Evolutionary conservation across 164 flowering plant genomes (phyloP).

Genomic region (Kalanchoe fedtschenkoi): DNA sequence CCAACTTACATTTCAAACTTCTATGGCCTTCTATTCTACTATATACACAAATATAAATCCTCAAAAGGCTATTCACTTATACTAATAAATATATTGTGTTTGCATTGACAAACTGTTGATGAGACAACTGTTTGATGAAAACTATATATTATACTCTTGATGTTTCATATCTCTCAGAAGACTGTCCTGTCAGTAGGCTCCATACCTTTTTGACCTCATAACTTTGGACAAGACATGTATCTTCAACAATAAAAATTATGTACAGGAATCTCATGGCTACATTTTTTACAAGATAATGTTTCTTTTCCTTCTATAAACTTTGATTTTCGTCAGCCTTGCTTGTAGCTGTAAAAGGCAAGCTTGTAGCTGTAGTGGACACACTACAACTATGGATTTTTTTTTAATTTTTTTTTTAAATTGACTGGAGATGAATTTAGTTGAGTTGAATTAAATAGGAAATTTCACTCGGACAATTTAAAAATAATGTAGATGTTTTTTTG

Average conservation of each 20-base stretch:
- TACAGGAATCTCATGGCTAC: not conserved
- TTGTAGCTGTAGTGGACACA: too few relatives aligned
- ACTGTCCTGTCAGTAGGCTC: not conserved
- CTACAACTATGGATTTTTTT: too few relatives aligned
- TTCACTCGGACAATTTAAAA: too few relatives aligned
- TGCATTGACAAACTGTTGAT: not conserved
- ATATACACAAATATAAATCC: not conserved
- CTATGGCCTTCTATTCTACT: not conserved
- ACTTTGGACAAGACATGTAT: not conserved
- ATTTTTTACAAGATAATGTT: not conserved
- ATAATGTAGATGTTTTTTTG: too few relatives aligned
- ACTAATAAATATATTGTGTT: not conserved
- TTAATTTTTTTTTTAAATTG: too few relatives aligned
- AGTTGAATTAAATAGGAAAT: too few relatives aligned
- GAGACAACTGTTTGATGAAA: conserved; percentile 1
- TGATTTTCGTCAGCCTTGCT: not conserved
- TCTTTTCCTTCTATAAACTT: too few relatives aligned
- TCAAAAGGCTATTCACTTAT: not conserved
- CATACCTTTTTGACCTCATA: not conserved
- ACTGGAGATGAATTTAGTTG: too few relatives aligned
- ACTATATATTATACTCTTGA: not conserved
- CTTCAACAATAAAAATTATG: not conserved
- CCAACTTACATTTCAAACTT: not conserved
- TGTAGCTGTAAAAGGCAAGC: not conserved
- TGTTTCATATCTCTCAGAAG: not conserved